Conservation (phyloP, 257 asterid species). For the Jasminum sambac region DNA sequence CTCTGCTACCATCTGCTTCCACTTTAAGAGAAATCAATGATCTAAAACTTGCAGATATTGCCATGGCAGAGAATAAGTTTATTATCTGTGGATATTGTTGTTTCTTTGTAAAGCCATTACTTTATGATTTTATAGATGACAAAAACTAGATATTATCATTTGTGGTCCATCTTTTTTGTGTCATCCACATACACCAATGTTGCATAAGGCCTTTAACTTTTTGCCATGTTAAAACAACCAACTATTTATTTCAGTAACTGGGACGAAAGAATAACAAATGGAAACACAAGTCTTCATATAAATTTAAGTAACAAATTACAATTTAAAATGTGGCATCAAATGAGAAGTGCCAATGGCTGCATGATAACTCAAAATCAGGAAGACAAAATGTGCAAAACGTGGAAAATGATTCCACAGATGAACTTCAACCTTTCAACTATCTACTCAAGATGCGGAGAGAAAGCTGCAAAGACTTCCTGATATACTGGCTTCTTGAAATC, state of each 20-base stretch:
- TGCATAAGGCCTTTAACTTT: neutral
- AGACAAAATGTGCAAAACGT: too few relatives aligned
- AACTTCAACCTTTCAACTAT: neutral
- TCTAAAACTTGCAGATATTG: slow-evolving; percentile 33
- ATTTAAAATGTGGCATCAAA: slow-evolving; percentile 1
- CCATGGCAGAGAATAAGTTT: slow-evolving; percentile 26
- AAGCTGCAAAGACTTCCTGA: slow-evolving; percentile 66
- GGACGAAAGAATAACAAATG: too few relatives aligned
- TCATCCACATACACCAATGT: neutral
- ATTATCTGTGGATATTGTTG: neutral
- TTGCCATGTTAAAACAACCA: neutral
- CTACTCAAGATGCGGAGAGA: slow-evolving; percentile 66
- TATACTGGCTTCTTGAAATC: slow-evolving; percentile 93
- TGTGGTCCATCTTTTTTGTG: slow-evolving; percentile 4
- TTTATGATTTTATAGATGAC: neutral
- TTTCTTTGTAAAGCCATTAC: neutral
- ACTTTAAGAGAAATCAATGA: slow-evolving; percentile 25
- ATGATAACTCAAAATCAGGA: neutral
- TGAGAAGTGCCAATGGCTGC: neutral
- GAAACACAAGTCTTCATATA: too few relatives aligned
- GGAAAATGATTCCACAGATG: neutral
- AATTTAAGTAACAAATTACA: neutral
- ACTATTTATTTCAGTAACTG: too few relatives aligned
- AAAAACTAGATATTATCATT: neutral
- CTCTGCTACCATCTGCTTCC: slow-evolving; percentile 27